Percentiles rank a stretch among this genome's conserved stretches.
Evolutionary conservation across 345 rosid species (phyloP).

Genomic region (Hevea brasiliensis): DNA sequence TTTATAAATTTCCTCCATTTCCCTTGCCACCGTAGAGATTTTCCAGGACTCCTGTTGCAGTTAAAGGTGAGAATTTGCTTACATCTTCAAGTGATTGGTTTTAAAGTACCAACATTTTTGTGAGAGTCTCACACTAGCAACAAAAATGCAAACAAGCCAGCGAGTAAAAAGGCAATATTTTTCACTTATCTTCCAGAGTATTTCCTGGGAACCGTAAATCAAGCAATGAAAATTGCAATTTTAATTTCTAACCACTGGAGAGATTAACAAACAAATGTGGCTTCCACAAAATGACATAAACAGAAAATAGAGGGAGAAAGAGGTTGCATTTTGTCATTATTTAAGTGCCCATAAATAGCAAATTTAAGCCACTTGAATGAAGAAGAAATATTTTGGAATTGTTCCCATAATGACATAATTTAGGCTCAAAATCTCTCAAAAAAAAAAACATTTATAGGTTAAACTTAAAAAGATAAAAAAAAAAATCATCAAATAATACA

Average conservation of each 20-base stretch:
- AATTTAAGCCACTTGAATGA: too few relatives aligned
- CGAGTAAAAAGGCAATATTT: too few relatives aligned
- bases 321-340: too few relatives aligned
- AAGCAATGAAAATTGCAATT: neutral
- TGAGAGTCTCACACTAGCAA: neutral
- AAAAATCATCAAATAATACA: too few relatives aligned
- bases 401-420: too few relatives aligned
- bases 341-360: too few relatives aligned
- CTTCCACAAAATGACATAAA: too few relatives aligned
- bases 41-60: neutral
- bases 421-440: neutral
- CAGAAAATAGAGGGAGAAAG: too few relatives aligned
- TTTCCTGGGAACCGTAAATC: neutral
- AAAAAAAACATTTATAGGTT: neutral
- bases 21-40: neutral
- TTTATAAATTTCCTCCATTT: slow-evolving; percentile 9
- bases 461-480: too few relatives aligned
- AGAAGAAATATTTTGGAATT: neutral
- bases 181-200: too few relatives aligned
- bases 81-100: neutral
- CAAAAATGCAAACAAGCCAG: neutral
- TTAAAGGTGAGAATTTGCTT: neutral
- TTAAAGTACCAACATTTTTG: neutral
- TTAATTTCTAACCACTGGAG: too few relatives aligned
- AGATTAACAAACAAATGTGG: too few relatives aligned